Evolutionary conservation across 805 yeast genomes (phyloP).

Genomic region (Nakazawaea holstii): DNA sequence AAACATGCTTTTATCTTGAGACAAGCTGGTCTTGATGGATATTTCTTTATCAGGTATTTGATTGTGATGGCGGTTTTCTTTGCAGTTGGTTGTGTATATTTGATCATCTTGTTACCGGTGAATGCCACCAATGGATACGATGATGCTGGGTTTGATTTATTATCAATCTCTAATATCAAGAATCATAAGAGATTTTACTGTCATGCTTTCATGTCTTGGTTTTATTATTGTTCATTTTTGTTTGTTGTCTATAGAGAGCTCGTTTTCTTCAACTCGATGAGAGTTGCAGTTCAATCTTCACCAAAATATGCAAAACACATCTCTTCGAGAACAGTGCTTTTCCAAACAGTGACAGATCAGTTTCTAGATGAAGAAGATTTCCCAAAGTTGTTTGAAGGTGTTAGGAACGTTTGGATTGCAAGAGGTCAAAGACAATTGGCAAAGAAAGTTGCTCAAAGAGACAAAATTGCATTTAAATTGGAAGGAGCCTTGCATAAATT

Average conservation of each 20-base stretch:
- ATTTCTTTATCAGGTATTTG: conserved; percentile 79
- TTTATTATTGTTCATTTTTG: conserved; percentile 64
- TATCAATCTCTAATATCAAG: conserved; percentile 73
- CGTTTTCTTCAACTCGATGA: conserved; percentile 66
- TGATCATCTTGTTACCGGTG: conserved; percentile 75
- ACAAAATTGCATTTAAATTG: conserved; percentile 49
- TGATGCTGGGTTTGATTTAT: conserved; percentile 63
- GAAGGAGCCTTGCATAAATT: conserved; percentile 63
- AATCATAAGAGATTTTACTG: conserved; percentile 67
- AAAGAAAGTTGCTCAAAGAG: conserved; percentile 53
- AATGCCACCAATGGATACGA: conserved; percentile 68
- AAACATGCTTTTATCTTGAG: conserved; percentile 72
- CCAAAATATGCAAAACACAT: conserved; percentile 73
- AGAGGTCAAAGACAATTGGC: conserved; percentile 54
- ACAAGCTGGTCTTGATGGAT: conserved; percentile 93
- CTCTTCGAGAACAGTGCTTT: conserved; percentile 75
- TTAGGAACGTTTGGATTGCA: conserved; percentile 74
- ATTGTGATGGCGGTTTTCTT: conserved; percentile 48
- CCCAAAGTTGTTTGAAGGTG: conserved; percentile 74
- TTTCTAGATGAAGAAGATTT: conserved; percentile 69
- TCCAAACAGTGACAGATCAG: conserved; percentile 78
- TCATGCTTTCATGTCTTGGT: conserved; percentile 78
- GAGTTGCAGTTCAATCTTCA: conserved; percentile 73
- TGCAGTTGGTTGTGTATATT: conserved; percentile 50
- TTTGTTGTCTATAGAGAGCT: conserved; percentile 81